Base-by-base conservation (phyloP, 1,284 basidiomycete species). In the Polyporus tsugae region DNA sequence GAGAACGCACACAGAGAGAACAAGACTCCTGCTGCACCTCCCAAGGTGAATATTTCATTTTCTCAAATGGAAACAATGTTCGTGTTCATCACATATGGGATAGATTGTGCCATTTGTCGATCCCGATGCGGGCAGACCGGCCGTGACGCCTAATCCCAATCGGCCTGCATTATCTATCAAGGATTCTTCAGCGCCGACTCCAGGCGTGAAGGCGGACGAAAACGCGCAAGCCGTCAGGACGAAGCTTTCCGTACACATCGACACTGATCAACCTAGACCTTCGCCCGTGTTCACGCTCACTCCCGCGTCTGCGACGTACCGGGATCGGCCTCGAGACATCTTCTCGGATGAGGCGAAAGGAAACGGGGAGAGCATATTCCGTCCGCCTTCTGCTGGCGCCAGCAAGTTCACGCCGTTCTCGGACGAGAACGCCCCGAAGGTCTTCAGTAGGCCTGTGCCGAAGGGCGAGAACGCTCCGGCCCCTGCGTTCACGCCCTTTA, bases 361-460 rank as follows among this genome's bases (percentile, higher is more conserved):
- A 76, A 66, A 76, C 79, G 7, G 82, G 80, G 66, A 64, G 42
- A 70, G 42, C 35, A 71, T 73, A 44, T 73, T 75, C 63, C 73
- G 69, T 19, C 66, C 73, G 17, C 22, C 65, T 2, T 68, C 70
- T 0, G 65, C 66, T 9, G 62, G 68, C 33, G 65, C 70, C 6
- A 42, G 68, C 19, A 74, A 68, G 58, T 75, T 89, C 75, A 83
- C 81, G 41, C 87, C 89, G 0, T 87, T 89, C 69, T 80, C 82
- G 13, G 88, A 89, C 64, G 80, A 83, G 19, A 82, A 84, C 19
- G 66, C 87, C 11, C 88, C 90, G 3, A 91, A 88, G 72, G 92
- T 93, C 25, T 92, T 92, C 78, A 91, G 87, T 69, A 84, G 89
- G 38, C 91, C 91, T 15, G 81, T 87, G 41, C 77, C 84, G 52